phyloP scores from a whole-genome alignment of 108 stramenopile genomes.

The Fragilariopsis cylindrus region DNA sequence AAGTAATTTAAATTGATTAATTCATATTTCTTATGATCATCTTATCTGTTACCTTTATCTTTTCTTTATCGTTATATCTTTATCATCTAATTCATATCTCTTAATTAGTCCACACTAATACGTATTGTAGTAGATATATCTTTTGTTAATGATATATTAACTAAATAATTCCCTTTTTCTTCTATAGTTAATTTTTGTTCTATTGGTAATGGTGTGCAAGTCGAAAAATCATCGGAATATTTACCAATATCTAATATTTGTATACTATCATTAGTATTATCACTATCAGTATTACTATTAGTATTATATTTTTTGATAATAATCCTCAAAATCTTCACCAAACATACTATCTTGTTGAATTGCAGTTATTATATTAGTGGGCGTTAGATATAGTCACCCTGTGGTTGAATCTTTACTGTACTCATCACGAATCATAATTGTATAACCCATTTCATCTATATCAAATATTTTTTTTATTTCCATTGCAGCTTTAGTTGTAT shows the following conservation, averaged over 20 bases:
- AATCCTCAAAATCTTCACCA: constrained; percentile 8
- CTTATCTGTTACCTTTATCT: no score
- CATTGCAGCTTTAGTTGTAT: not conserved
- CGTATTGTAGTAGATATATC: constrained; percentile 9
- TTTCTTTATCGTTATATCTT: no score
- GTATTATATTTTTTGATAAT: not conserved
- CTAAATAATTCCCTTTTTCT: constrained; percentile 14
- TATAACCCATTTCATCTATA: constrained; percentile 5
- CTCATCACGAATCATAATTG: not conserved
- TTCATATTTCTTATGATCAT: no score
- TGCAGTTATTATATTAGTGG: not conserved
- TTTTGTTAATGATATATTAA: constrained; percentile 1
- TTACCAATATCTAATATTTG: constrained; percentile 10
- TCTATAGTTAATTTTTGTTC: not conserved
- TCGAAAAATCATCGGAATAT: constrained; percentile 4
- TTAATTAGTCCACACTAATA: not conserved
- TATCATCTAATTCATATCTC: no score
- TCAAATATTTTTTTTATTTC: not conserved
- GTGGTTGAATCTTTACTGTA: no score
- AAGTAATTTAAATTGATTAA: no score
- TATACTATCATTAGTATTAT: not conserved
- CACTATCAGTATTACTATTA: not conserved
- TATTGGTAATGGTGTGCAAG: not conserved
- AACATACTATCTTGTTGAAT: constrained; percentile 12
- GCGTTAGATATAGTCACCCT: constrained; percentile 4